Conservation (phyloP, 441 rosid species). For the Dalechampia spathulata region DNA sequence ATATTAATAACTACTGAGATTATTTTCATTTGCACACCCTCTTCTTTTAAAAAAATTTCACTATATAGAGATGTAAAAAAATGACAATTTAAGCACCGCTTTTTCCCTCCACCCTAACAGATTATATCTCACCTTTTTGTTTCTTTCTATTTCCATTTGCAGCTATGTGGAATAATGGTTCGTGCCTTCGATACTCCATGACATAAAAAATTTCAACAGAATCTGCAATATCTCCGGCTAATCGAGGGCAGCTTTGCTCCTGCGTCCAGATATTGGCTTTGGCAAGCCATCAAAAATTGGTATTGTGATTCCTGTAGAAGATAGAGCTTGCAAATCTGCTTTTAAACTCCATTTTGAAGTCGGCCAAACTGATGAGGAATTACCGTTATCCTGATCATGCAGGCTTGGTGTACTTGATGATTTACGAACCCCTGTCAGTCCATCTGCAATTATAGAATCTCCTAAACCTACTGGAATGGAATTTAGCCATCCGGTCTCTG, state of each 20-base stretch:
- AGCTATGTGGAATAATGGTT: constrained; percentile 3
- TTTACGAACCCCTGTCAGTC: constrained; percentile 42
- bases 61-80: not conserved
- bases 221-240: constrained; percentile 16
- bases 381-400: constrained; percentile 38
- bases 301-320: constrained; percentile 43
- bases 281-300: constrained; percentile 76
- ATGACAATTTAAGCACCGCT: not conserved
- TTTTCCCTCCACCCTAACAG: not conserved
- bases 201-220: constrained; percentile 3
- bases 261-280: constrained; percentile 52
- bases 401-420: constrained; percentile 61
- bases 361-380: constrained; percentile 44
- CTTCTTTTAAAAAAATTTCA: no score
- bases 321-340: constrained; percentile 50
- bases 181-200: constrained; percentile 5
- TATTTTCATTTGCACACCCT: no score
- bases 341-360: constrained; percentile 58
- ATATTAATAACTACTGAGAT: not conserved
- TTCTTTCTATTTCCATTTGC: constrained; percentile 6
- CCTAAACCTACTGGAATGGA: constrained; percentile 36
- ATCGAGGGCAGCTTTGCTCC: constrained; percentile 69
- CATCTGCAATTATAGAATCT: constrained; percentile 38
- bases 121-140: not conserved
- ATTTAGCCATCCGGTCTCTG: constrained; percentile 35